A percentile compares a stretch with the other conserved stretches of the same genome.
Conservation (phyloP, 148 eudicot genomes). For the Vaccinium myrtillus region DNA sequence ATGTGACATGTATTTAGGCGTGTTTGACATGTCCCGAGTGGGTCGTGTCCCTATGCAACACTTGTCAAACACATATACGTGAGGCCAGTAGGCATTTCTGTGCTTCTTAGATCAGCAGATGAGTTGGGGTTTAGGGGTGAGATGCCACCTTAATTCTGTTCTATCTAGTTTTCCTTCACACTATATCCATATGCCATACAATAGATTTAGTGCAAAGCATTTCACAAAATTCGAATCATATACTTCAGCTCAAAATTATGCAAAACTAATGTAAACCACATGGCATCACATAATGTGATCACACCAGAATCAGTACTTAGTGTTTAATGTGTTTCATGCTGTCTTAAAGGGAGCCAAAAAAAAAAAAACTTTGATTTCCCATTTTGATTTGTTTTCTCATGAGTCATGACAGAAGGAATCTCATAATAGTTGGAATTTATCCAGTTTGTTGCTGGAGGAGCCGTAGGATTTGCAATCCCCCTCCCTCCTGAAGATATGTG, state of each 20-base stretch:
- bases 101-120: neutral
- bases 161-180: neutral
- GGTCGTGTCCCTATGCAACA: neutral
- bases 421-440: neutral
- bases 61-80: neutral
- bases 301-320: neutral
- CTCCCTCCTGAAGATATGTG: neutral
- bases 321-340: neutral
- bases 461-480: neutral
- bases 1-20: neutral
- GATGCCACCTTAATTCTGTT: neutral
- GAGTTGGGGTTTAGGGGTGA: neutral
- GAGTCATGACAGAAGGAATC: neutral
- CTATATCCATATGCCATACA: neutral
- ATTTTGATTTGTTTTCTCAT: neutral
- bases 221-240: neutral
- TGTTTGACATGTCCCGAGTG: neutral
- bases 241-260: neutral
- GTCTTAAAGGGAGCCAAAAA: neutral
- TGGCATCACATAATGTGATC: neutral
- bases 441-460: neutral
- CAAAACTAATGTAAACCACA: neutral
- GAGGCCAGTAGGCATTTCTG: neutral
- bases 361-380: neutral
- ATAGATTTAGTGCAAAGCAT: neutral